These are phyloP conservation scores for Smittium culicis DNA, from an alignment of 371 early-diverging fungal species.

Conservation along the genomic window DNA sequence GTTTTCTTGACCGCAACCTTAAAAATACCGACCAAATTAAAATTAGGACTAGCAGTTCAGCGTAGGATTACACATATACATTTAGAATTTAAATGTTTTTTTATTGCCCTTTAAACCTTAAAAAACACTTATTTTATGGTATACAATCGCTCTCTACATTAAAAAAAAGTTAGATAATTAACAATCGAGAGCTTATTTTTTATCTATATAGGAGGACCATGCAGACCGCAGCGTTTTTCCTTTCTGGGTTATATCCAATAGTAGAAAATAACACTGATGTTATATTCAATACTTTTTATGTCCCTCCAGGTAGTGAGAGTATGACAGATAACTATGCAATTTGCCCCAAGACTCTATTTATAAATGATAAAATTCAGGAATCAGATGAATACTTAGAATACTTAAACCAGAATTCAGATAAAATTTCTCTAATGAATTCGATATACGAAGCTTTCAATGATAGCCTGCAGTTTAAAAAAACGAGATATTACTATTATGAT, in stretches of 20 bases:
- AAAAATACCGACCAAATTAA: neutral
- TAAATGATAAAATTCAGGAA: neutral
- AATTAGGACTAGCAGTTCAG: neutral
- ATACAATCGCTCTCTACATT: too few relatives aligned
- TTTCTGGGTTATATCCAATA: neutral
- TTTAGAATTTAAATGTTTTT: too few relatives aligned
- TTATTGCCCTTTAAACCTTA: too few relatives aligned
- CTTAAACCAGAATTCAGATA: neutral
- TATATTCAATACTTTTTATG: neutral
- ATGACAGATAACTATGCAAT: neutral
- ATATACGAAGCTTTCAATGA: neutral
- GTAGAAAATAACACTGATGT: neutral
- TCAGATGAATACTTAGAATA: neutral
- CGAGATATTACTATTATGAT: neutral
- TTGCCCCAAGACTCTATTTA: neutral
- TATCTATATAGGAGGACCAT: neutral
- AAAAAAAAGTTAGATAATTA: neutral
- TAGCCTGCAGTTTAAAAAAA: neutral
- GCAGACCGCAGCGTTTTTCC: neutral
- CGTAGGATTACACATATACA: too few relatives aligned
- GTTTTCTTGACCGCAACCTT: constrained; percentile 20
- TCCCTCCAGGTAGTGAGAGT: neutral
- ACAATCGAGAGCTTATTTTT: neutral
- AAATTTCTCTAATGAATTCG: neutral
- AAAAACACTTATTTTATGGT: too few relatives aligned